Conservation (phyloP, 1,139 yeast genomes). For the Debaryomyces udenii region DNA sequence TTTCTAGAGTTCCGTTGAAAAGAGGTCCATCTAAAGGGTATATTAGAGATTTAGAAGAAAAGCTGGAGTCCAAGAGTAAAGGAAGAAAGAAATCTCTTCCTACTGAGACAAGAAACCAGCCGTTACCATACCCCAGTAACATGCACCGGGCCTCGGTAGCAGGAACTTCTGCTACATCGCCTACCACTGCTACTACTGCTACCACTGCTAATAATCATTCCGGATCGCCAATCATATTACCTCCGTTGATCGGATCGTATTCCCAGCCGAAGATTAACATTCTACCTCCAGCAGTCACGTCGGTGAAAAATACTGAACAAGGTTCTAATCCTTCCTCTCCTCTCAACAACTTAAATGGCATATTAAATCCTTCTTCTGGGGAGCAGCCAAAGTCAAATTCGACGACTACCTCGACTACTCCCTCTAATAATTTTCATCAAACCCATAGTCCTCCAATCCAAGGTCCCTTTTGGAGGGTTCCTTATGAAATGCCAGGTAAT, state of each 20-base stretch:
- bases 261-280: conserved; percentile 14
- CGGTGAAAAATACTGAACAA: conserved; percentile 10
- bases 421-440: conserved; percentile 11
- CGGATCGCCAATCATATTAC: conserved; percentile 18
- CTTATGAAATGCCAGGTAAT: conserved; percentile 49
- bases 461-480: conserved; percentile 56
- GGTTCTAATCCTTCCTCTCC: conserved; percentile 27
- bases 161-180: conserved; percentile 9
- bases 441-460: conserved; percentile 40
- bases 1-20: conserved; percentile 69
- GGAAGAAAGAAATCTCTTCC: conserved; percentile 5
- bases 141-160: conserved; percentile 1
- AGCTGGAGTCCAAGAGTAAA: conserved; percentile 20
- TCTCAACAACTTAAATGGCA: conserved; percentile 18
- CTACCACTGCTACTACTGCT: conserved; percentile 14
- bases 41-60: conserved; percentile 46
- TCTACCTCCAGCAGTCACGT: conserved; percentile 16
- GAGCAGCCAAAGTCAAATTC: conserved; percentile 11
- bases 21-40: conserved; percentile 81
- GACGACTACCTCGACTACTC: conserved; percentile 13
- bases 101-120: conserved; percentile 15
- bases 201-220: conserved; percentile 10
- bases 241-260: conserved; percentile 17
- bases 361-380: conserved; percentile 11
- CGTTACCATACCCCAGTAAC: conserved; percentile 6